Conservation (phyloP, 169 alveolate species). For the Ichthyophthirius multifiliis region DNA sequence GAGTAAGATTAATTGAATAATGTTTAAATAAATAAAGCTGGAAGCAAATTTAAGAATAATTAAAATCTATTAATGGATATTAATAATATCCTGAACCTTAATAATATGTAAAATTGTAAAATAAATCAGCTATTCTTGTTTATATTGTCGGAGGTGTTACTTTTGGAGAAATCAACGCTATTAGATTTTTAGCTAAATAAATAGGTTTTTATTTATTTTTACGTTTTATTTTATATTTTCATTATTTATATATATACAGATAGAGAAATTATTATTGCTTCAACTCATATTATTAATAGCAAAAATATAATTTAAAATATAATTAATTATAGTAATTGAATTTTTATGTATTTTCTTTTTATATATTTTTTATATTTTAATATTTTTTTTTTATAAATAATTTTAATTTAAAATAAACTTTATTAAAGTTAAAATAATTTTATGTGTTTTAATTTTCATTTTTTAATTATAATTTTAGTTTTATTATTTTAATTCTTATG, state of each 20-base stretch:
- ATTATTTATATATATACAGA: not conserved
- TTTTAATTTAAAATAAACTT: too few relatives aligned
- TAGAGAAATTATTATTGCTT: not conserved
- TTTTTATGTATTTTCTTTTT: too few relatives aligned
- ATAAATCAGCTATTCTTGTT: slow-evolving; percentile 6
- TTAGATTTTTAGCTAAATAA: slow-evolving; percentile 38
- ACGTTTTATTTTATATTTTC: not conserved
- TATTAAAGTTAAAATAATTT: too few relatives aligned
- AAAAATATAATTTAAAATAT: not conserved
- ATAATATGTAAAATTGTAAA: not conserved
- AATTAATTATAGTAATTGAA: too few relatives aligned
- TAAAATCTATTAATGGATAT: not conserved
- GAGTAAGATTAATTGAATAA: not conserved
- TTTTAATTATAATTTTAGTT: too few relatives aligned
- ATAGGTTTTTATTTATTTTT: not conserved
- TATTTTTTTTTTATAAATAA: too few relatives aligned
- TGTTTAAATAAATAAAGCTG: not conserved
- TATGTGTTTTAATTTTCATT: too few relatives aligned
- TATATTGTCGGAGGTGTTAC: slow-evolving; percentile 80
- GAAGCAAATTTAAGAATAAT: not conserved
- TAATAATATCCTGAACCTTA: not conserved
- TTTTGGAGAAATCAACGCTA: slow-evolving; percentile 74
- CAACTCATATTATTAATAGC: not conserved
- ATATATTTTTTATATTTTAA: too few relatives aligned
- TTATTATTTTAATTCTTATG: too few relatives aligned